Conservation (phyloP, 164 flowering plant genomes). For the Piper betle region DNA sequence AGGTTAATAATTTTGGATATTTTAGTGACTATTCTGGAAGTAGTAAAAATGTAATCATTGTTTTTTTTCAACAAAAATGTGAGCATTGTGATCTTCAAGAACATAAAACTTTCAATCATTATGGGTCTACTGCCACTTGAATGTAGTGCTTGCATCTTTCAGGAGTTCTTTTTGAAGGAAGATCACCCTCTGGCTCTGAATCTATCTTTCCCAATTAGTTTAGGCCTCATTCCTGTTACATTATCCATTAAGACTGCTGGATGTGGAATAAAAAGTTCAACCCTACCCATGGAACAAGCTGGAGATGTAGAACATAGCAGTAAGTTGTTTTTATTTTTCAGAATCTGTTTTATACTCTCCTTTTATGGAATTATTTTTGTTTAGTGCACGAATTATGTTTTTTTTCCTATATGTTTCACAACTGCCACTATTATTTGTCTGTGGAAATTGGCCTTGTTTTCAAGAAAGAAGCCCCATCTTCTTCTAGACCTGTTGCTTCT, state of each 20-base stretch:
- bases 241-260: slow-evolving; percentile 57
- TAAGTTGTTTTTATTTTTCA: slow-evolving; percentile 19
- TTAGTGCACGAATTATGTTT: too few relatives aligned
- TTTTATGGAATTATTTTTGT: not conserved
- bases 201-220: slow-evolving; percentile 61
- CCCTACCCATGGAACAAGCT: slow-evolving; percentile 55
- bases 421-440: too few relatives aligned
- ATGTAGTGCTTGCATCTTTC: slow-evolving; percentile 11
- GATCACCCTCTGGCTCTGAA: slow-evolving; percentile 82
- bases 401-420: too few relatives aligned
- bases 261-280: slow-evolving; percentile 77
- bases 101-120: too few relatives aligned
- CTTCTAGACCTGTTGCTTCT: too few relatives aligned
- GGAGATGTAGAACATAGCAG: slow-evolving; percentile 59
- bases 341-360: not conserved
- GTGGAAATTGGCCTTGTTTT: too few relatives aligned
- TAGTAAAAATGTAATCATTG: slow-evolving; percentile 2
- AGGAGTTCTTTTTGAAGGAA: slow-evolving; percentile 71
- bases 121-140: not conserved
- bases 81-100: not conserved
- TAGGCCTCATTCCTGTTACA: slow-evolving; percentile 82
- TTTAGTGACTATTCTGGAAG: slow-evolving; percentile 10
- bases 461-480: too few relatives aligned
- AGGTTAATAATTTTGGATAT: slow-evolving; percentile 33
- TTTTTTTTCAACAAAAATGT: not conserved